Evolutionary conservation across 306 rosid species (phyloP).

Genomic region (Vigna reflexopilosa): DNA sequence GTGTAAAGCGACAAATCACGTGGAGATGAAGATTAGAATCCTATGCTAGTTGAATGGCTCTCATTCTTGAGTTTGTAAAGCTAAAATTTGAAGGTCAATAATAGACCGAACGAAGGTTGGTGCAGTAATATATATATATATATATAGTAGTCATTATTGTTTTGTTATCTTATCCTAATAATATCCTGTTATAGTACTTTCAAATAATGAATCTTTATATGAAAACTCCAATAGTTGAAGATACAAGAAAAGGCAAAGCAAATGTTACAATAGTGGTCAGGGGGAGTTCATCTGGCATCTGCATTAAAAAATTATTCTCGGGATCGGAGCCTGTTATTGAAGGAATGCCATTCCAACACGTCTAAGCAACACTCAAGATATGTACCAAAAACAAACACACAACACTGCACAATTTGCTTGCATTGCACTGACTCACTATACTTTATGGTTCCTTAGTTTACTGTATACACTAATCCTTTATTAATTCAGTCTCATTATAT

Average conservation of each 20-base stretch:
- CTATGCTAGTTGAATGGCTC: constrained; percentile 69
- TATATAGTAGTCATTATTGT: constrained; percentile 1
- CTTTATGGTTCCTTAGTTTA: neutral
- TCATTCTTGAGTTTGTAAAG: constrained; percentile 43
- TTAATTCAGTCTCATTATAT: constrained; percentile 49
- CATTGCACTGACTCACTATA: constrained; percentile 27
- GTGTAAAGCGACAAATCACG: constrained; percentile 65
- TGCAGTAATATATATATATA: neutral
- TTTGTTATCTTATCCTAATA: constrained; percentile 37
- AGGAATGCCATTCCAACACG: constrained; percentile 52
- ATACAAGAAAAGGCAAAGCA: constrained; percentile 34
- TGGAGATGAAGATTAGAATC: constrained; percentile 68
- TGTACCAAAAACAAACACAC: constrained; percentile 13
- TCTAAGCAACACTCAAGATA: constrained; percentile 22
- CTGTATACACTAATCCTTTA: neutral
- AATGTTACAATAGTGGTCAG: constrained; percentile 32
- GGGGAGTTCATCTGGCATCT: constrained; percentile 46
- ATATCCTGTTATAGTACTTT: constrained; percentile 26
- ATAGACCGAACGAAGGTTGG: constrained; percentile 49
- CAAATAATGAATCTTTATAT: constrained; percentile 45
- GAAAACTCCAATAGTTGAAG: constrained; percentile 41
- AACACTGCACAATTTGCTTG: constrained; percentile 43
- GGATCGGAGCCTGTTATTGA: constrained; percentile 55
- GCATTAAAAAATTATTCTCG: constrained; percentile 44
- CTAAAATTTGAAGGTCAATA: constrained; percentile 59